Base-by-base conservation (phyloP, 2,329 filamentous ascomycete species). In the Penicillium sp. region DNA sequence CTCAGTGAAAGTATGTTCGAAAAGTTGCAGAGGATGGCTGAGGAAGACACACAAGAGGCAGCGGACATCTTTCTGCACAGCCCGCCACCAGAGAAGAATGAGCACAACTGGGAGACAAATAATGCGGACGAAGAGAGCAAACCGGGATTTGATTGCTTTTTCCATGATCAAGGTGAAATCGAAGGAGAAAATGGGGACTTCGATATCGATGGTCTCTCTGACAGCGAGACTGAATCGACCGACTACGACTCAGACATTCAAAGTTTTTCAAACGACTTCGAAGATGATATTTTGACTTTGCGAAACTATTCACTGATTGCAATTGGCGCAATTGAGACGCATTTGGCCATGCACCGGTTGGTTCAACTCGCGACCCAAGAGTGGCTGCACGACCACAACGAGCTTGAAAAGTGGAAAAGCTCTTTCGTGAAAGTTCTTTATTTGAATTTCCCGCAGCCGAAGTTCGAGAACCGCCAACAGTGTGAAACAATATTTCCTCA, bases 401-500 rank as follows among this genome's bases (percentile, higher is more conserved):
- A 72, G 53, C 42, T 66, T 1, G 58, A 66, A 9, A 38, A 31
- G 22, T 71, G 67, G 69, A 61, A 57, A 47, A 32, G 50, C 14
- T 36, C 45, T 50, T 69, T 55, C 52, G 60, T 70, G 21, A 34
- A 21, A 4, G 55, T 59, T 27, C 47, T 70, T 3, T 29, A 46
- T 32, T 16, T 43, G 4, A 31, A 55, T 10, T 69, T 64, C 50
- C 64, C 64, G 1, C 53, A 24, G 1, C 14, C 34, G 6, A 14
- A 36, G n/a, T 49, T 45, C 9, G 45, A 49, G n/a, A 31, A 34
- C 16, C 42, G 50, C 38, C 36, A 11, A n/a, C 50, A 32, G 43
- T 68, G 62, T 42, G 55, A 56, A 32, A 5, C 36, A 24, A 54
- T 69, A 0, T 68, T 66, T 45, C 62, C 68, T 4, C 67, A 72